Percentiles rank a stretch among this genome's conserved stretches.
Evolutionary conservation across 2,329 filamentous ascomycete genomes (phyloP).

Genomic region (Fusarium beomiforme): DNA sequence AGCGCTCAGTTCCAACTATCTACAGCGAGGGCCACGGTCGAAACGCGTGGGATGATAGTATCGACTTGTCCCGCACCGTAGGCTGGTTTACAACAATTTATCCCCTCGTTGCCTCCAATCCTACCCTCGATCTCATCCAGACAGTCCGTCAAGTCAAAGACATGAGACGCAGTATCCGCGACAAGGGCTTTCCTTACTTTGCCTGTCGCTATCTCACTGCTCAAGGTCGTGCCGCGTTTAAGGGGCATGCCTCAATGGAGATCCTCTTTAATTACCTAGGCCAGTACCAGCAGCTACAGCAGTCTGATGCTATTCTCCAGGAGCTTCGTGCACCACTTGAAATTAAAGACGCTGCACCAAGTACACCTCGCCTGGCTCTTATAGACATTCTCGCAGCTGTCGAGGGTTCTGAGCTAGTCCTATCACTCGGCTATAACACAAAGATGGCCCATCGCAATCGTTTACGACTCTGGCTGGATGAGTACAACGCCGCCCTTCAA

Average conservation of each 20-base stretch:
- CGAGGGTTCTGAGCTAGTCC: not conserved
- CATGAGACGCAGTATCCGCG: not conserved
- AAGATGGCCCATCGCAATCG: not conserved
- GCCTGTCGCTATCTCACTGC: not conserved
- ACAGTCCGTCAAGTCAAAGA: not conserved
- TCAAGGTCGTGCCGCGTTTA: not conserved
- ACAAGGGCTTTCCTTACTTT: not conserved
- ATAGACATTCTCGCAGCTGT: not conserved
- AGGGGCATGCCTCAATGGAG: not conserved
- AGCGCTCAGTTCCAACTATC: not conserved
- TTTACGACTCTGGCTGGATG: not conserved
- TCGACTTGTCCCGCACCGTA: not conserved
- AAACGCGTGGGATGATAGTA: not conserved
- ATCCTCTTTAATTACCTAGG: not conserved
- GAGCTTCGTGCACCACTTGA: not conserved
- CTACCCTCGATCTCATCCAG: not conserved
- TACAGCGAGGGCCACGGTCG: not conserved
- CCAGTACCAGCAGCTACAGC: not conserved
- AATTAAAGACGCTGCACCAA: not conserved
- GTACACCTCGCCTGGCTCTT: not conserved
- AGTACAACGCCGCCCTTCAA: not conserved
- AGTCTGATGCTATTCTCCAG: not conserved
- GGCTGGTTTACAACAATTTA: not conserved
- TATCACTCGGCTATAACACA: not conserved
- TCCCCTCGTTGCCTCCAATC: not conserved